Conservation (phyloP, 306 rosid genomes). For the Abrus precatorius region DNA sequence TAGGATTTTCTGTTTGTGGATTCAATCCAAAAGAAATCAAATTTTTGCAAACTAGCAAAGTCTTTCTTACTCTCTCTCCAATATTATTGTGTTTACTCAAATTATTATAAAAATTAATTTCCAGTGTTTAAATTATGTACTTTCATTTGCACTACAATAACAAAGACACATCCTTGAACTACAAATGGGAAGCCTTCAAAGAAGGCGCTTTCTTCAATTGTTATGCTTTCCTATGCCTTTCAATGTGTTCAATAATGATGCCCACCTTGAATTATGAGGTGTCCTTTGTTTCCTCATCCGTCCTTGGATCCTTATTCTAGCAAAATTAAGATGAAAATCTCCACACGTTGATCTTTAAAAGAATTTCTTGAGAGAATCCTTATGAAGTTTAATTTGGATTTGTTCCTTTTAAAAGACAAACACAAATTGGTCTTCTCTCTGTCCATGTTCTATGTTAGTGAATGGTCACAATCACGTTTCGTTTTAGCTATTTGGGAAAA, state of each 20-base stretch:
- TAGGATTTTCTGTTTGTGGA: constrained; percentile 51
- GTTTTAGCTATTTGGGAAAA: background rate
- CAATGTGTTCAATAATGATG: constrained; percentile 48
- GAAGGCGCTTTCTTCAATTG: constrained; percentile 36
- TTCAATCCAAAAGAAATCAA: constrained; percentile 48
- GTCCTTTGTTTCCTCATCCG: constrained; percentile 11
- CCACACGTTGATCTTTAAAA: background rate
- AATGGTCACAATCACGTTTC: constrained; percentile 15
- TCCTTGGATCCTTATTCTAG: background rate
- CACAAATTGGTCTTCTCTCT: background rate
- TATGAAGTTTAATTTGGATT: constrained; percentile 6
- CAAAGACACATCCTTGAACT: constrained; percentile 26
- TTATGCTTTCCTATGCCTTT: constrained; percentile 30
- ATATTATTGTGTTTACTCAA: constrained; percentile 19
- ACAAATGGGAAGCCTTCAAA: constrained; percentile 46
- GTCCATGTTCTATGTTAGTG: background rate
- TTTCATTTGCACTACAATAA: constrained; percentile 44
- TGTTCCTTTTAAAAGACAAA: constrained; percentile 13
- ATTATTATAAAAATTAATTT: constrained; percentile 21
- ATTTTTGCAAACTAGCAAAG: constrained; percentile 33
- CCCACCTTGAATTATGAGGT: constrained; percentile 18
- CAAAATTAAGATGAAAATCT: background rate
- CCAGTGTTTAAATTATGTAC: constrained; percentile 39
- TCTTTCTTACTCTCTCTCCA: background rate
- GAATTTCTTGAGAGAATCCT: constrained; percentile 2